Evolutionary conservation across 371 early-diverging fungal genomes (phyloP).

Genomic region (Batkoa obscura): DNA sequence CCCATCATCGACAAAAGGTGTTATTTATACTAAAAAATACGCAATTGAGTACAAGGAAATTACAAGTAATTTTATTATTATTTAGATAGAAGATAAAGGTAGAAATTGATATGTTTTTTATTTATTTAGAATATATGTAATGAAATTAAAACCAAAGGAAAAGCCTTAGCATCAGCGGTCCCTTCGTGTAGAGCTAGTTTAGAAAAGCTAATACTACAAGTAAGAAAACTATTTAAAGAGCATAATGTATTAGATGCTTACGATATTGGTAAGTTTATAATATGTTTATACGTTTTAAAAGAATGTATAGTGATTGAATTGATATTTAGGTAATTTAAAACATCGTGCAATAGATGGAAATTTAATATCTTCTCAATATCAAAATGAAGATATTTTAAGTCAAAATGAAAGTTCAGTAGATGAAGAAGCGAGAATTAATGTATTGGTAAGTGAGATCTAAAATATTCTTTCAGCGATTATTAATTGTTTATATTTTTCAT

Average conservation of each 20-base stretch:
- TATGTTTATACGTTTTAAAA: too few species aligned
- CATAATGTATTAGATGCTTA: conserved; percentile 40
- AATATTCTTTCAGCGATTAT: too few species aligned
- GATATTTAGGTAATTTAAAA: too few species aligned
- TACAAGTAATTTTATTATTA: conserved; percentile 11
- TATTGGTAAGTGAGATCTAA: too few species aligned
- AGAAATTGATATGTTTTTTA: too few species aligned
- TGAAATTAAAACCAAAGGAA: conserved; percentile 53
- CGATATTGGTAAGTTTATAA: conserved; percentile 26
- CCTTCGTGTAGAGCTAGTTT: conserved; percentile 48
- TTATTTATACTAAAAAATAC: conserved; percentile 18
- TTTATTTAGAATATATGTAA: conserved; percentile 41
- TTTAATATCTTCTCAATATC: too few species aligned
- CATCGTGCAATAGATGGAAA: too few species aligned
- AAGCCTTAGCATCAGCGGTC: conserved; percentile 32
- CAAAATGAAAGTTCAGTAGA: too few species aligned
- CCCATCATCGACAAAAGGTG: conserved; percentile 24
- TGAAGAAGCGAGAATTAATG: too few species aligned
- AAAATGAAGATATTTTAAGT: too few species aligned
- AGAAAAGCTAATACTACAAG: conserved; percentile 54
- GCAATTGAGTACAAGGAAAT: conserved; percentile 14
- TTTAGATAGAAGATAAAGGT: neutral
- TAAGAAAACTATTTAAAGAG: conserved; percentile 47
- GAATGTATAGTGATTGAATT: too few species aligned
- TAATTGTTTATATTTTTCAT: too few species aligned